A percentile compares a stretch with the other conserved stretches of the same genome.
Conservation (phyloP, 305 asterid genomes). For the Solanum hybrid region DNA sequence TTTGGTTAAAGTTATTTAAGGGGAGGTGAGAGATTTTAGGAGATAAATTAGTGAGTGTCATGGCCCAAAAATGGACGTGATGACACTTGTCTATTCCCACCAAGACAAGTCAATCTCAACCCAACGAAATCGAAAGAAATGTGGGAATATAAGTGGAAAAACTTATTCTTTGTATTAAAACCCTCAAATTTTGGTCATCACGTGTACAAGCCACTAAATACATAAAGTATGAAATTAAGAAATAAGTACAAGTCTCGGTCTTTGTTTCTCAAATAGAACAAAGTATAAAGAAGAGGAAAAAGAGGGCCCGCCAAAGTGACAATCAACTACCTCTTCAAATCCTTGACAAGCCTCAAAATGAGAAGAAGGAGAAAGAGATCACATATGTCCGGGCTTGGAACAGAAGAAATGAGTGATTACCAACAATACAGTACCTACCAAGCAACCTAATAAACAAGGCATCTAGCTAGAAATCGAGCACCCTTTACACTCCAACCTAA, state of each 20-base stretch:
- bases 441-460: neutral
- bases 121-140: neutral
- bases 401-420: neutral
- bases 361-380: neutral
- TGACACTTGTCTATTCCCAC: too few relatives aligned
- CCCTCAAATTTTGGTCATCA: rapidly evolving
- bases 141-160: neutral
- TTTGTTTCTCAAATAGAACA: neutral
- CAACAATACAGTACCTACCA: rapidly evolving
- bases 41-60: neutral
- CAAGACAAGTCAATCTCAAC: neutral
- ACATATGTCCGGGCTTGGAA: neutral
- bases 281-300: neutral
- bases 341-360: neutral
- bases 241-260: neutral
- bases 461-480: neutral
- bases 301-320: neutral
- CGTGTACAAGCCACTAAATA: neutral
- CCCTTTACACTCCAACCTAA: neutral
- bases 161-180: neutral
- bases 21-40: too few relatives aligned
- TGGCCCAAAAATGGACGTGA: neutral
- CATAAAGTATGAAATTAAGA: neutral
- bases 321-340: neutral
- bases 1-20: too few relatives aligned